Evolutionary conservation across 768 basidiomycete genomes (phyloP).

Genomic region (Fomitopsis serialis): DNA sequence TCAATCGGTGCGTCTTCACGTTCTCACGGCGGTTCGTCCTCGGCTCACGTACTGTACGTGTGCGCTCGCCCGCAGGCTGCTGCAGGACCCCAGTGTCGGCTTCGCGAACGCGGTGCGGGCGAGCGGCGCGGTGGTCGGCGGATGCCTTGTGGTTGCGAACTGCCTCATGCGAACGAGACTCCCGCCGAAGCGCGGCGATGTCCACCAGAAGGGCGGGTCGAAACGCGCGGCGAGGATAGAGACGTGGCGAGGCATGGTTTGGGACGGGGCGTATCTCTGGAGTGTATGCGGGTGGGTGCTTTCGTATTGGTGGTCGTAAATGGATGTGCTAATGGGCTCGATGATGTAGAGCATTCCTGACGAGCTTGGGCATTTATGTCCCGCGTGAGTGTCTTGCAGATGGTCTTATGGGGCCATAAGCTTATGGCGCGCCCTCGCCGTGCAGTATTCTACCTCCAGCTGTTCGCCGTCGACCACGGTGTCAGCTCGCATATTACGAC

Average conservation of each 20-base stretch:
- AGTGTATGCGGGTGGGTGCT: conserved; percentile 11
- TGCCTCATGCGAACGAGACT: conserved; percentile 16
- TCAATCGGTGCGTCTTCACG: conserved; percentile 16
- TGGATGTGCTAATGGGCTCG: not conserved
- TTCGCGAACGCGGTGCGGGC: conserved; percentile 38
- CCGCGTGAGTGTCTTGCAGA: conserved; percentile 13
- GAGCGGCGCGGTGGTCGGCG: conserved; percentile 35
- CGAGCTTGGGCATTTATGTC: conserved; percentile 17
- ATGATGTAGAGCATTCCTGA: conserved; percentile 11
- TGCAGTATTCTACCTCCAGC: conserved; percentile 21
- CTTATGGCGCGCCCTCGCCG: not conserved
- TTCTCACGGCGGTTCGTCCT: conserved; percentile 20
- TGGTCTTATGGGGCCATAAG: not conserved
- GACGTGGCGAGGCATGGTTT: conserved; percentile 4
- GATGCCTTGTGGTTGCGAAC: conserved; percentile 15
- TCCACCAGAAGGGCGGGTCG: not conserved
- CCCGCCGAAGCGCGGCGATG: not conserved
- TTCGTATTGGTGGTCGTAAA: not conserved
- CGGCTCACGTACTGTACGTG: conserved; percentile 39
- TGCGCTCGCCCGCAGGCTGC: conserved; percentile 40
- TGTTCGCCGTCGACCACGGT: conserved; percentile 16
- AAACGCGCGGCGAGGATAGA: not conserved
- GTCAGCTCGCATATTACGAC: conserved; percentile 16
- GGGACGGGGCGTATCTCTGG: conserved; percentile 16
- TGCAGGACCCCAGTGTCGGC: conserved; percentile 28